Base-by-base conservation (phyloP, 371 early-diverging fungal species). In the Apophysomyces sp. region DNA sequence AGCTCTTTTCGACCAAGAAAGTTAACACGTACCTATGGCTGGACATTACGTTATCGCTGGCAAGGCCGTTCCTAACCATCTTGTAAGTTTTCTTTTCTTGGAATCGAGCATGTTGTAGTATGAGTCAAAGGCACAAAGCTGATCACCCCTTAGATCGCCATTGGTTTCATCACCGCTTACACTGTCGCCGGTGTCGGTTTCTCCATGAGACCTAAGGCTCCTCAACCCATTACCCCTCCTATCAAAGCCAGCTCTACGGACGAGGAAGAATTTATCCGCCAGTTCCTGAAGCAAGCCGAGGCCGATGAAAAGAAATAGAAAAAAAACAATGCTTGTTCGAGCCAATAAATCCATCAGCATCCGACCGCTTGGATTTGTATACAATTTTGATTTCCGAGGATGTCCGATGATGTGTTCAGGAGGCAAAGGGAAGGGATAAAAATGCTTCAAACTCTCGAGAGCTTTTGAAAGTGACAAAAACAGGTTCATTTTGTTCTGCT, bases 181-280 rank as follows among this genome's bases (percentile, higher is more conserved):
- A 78, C 78, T 61, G 68, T 61, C 65, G 37, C 61, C 54, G 78
- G 74, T 60, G 65, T 63, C 34, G 63, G 55, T 59, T 66, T 61
- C 56, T 57, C 65, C 49, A 58, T 78, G 69, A 84, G 83, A 76
- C 82, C 85, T 59, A 70, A 76, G 66, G 68, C 76, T 54, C 66
- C 73, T 60, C 72, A 76, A 56, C 65, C 77, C 55, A 66, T 79
- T 54, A 73, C 80, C 51, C 89, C 89, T 57, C 88, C 88, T 30
- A 87, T 89, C 71, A 84, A 85, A 66, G 85, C 89, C 44, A 71
- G 81, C 60, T 86, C 83, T 70, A 66, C 79, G 49, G 89, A 89
- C 27, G 89, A 89, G 62, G 83, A 83, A 67, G 78, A 76, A 49
- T 89, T 86, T 69, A 86, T 89, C 65, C 74, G 81, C 57, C 83